Conservation (phyloP, 1,284 basidiomycete genomes). For the Leucoagaricus sp. region DNA sequence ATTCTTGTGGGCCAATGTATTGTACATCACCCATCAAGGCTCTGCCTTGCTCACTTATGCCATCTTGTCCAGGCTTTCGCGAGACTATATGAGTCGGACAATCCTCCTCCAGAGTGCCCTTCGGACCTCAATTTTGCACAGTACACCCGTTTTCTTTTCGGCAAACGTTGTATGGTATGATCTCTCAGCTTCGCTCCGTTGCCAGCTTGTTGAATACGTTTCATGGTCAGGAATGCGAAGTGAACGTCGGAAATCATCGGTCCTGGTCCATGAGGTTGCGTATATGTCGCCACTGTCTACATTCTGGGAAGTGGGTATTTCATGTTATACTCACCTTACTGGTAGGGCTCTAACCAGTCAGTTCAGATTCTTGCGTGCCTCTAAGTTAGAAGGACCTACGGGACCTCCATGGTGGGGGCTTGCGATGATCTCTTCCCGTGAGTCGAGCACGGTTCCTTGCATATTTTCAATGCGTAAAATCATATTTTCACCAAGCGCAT, state of each 20-base stretch:
- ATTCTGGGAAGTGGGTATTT: neutral
- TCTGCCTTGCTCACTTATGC: neutral
- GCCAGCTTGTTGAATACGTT: neutral
- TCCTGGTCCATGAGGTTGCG: conserved; percentile 7
- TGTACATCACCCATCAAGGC: neutral
- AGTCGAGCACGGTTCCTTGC: neutral
- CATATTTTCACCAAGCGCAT: neutral
- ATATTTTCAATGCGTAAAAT: too few species aligned
- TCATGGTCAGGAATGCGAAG: conserved; percentile 1
- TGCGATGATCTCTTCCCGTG: neutral
- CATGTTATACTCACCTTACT: neutral
- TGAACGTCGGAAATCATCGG: neutral
- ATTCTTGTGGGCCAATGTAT: conserved; percentile 2
- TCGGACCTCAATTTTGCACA: conserved; percentile 13
- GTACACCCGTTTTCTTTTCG: conserved; percentile 11
- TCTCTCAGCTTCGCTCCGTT: too few species aligned
- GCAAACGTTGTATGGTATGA: conserved; percentile 9
- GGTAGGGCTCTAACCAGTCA: neutral
- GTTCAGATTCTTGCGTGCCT: neutral
- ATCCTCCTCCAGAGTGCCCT: conserved; percentile 8
- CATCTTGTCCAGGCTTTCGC: neutral
- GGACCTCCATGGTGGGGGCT: conserved; percentile 1
- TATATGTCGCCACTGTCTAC: conserved; percentile 3
- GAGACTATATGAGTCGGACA: conserved; percentile 1
- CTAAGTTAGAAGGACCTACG: neutral